Evolutionary conservation across 441 rosid species (phyloP).

Genomic region (Capsella rubella): DNA sequence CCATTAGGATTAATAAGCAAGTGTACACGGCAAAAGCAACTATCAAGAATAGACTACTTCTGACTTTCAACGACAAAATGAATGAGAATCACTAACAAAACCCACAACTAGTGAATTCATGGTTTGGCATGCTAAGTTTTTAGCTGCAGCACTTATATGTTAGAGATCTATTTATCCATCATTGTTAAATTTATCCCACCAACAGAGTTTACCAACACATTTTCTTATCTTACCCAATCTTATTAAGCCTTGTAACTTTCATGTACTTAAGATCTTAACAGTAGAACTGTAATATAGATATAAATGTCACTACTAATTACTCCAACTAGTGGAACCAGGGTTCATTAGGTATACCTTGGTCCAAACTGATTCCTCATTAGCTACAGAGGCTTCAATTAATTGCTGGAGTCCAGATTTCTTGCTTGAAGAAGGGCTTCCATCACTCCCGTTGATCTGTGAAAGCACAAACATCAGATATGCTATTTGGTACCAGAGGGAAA

Average conservation of each 20-base stretch:
- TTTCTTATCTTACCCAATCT: slow-evolving; percentile 12
- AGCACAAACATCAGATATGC: slow-evolving; percentile 32
- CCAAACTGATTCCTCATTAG: slow-evolving; percentile 79
- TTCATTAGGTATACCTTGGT: slow-evolving; percentile 56
- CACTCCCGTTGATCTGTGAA: slow-evolving; percentile 74
- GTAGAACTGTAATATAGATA: background rate
- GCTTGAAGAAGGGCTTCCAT: slow-evolving; percentile 60
- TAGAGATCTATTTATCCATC: background rate
- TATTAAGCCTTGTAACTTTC: slow-evolving; percentile 11
- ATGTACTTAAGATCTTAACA: background rate
- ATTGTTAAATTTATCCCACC: slow-evolving; percentile 22
- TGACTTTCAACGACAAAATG: background rate
- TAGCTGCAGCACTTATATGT: background rate
- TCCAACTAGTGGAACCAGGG: slow-evolving; percentile 21
- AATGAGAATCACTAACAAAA: slow-evolving; percentile 23
- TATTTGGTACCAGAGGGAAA: slow-evolving; percentile 21
- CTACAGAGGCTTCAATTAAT: slow-evolving; percentile 77
- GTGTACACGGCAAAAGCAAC: slow-evolving; percentile 23
- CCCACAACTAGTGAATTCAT: background rate
- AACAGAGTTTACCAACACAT: slow-evolving; percentile 20
- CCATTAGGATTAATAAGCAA: slow-evolving; percentile 36
- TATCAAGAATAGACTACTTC: slow-evolving; percentile 5
- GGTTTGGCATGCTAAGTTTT: slow-evolving; percentile 25
- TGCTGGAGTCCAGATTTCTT: slow-evolving; percentile 82
- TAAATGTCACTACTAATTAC: slow-evolving; percentile 11